Conservation (phyloP, 495 filamentous ascomycete genomes). For the Margaritispora aquatica region DNA sequence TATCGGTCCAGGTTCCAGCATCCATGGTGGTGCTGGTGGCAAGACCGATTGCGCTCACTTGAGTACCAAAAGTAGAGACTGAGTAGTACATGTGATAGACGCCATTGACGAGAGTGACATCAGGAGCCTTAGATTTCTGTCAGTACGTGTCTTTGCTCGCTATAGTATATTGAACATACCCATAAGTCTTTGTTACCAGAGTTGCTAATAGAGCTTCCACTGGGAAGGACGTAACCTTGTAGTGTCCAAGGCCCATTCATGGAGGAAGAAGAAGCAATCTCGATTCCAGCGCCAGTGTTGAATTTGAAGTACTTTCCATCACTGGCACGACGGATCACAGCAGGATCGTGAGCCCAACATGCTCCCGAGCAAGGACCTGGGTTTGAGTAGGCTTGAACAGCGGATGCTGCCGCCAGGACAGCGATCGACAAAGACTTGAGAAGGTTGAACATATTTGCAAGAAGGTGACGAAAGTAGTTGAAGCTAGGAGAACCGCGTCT, state of each 20-base stretch:
- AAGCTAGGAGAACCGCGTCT: neutral
- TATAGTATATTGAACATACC: slow-evolving; percentile 31
- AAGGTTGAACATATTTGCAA: slow-evolving; percentile 7
- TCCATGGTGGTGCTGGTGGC: slow-evolving; percentile 60
- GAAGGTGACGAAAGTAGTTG: neutral
- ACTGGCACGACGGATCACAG: slow-evolving; percentile 51
- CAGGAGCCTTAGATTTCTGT: slow-evolving; percentile 49
- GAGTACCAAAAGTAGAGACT: slow-evolving; percentile 57
- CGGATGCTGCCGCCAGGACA: slow-evolving; percentile 6
- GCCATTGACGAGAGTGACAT: slow-evolving; percentile 47
- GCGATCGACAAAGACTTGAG: slow-evolving; percentile 5
- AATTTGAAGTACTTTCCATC: slow-evolving; percentile 73
- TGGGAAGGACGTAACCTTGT: slow-evolving; percentile 48
- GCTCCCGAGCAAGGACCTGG: slow-evolving; percentile 52
- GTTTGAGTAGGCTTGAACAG: slow-evolving; percentile 40
- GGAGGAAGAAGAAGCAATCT: slow-evolving; percentile 48
- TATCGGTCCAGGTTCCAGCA: slow-evolving; percentile 52
- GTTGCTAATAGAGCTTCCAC: slow-evolving; percentile 49
- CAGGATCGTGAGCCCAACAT: slow-evolving; percentile 60
- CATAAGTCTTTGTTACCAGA: slow-evolving; percentile 51
- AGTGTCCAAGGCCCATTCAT: slow-evolving; percentile 61
- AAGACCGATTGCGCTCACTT: slow-evolving; percentile 58
- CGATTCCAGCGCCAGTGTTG: slow-evolving; percentile 55
- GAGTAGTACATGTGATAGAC: slow-evolving; percentile 71
- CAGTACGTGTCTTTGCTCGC: neutral